Evolutionary conservation across 257 asterid genomes (phyloP), one percentile per base, ranked within the genome.

Genomic region (Solanum chilense): DNA sequence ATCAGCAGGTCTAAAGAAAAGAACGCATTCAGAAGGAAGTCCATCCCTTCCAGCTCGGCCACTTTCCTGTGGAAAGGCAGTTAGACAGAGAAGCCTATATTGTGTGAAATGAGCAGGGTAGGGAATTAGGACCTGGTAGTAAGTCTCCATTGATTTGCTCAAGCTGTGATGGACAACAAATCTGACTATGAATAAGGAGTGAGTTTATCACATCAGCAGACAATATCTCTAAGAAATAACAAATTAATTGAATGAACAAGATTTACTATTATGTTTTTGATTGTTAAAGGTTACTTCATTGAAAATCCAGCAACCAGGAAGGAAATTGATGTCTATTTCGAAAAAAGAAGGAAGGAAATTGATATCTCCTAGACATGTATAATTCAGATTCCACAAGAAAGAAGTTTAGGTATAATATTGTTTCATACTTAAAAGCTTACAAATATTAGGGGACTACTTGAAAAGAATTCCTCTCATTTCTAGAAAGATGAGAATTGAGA

Each of bases 11-110:
- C 99, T 93, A 91, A 95, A 97, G 93, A 90, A 97, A 52, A 97
- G 94, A 90, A 97, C 87, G 84, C 99, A 97, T 89, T 97, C 99
- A 47, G 99, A 95, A 90, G 99, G 98, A 91, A 97, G 99, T 70
- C 99, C 99, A 87, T 97, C 99, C 91, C 99, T 92, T 89, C 99
- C 99, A 78, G 99, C 99, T 87, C 99, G 94, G 77, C 99, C 99
- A 93, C 99, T 97, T 92, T 97, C 99, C 99, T 97, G 92, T 41
- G 88, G 89, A 70, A 89, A 49, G 83, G 84, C 86, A 91, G 73
- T 89, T 76, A 88, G 89, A 78, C 13, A 82, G 31, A 88, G 87
- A 86, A 89, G 85, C 83, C 87, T 87, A 52, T 77, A 80, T 64
- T 87, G 49, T 87, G 80, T 87, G 92, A 92, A 70, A 78, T 35